Base-by-base conservation (phyloP, 2,329 filamentous ascomycete species). In the Pyrenochaeta sp. region DNA sequence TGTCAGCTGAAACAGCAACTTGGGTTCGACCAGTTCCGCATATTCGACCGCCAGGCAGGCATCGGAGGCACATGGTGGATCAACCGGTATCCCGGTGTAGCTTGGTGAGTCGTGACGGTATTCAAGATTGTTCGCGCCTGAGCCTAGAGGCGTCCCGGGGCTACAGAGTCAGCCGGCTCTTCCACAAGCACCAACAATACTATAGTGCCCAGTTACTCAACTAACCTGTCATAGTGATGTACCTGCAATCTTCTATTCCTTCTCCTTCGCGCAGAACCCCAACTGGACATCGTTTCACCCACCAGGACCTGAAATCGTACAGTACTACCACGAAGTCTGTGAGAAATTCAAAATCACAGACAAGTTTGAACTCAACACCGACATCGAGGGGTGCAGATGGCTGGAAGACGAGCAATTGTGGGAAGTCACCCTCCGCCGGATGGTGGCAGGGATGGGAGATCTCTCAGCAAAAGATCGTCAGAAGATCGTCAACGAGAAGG, bases 31-130 rank as follows among this genome's bases (percentile, higher is more conserved):
- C 84, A 87, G 54, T 81, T 89, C 61, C 77, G 78, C 23, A 80
- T 89, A 64, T 88, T 88, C 54, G 87, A 89, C 20, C 78, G 83
- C 11, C 77, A 85, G 55, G 73, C 77, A 3, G 80, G 81, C 2
- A 77, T 88, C 37, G 87, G 87, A 29, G 87, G 87, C 7, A 88
- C 86, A 1, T 90, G 87, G 87, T 81, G 80, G 71, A 81, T 81
- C 39, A 89, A 88, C 67, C 77, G 79, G 29, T 89, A 89, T 69
- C 86, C 74, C 15, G 75, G 76, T 35, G 72, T 76, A 72, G 63
- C 66, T 41, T 71, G 65, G 67, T 72, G 59, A 45, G 63, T 66
- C 21, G 15, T 48, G 10, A 41, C n/a, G 2, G 29, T 21, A 12
- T 31, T 27, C 30, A 15, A 33, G 7, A 4, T 10, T 41, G 18